Conservation (phyloP, 148 eudicot genomes). For the Fagopyrum tataricum region DNA sequence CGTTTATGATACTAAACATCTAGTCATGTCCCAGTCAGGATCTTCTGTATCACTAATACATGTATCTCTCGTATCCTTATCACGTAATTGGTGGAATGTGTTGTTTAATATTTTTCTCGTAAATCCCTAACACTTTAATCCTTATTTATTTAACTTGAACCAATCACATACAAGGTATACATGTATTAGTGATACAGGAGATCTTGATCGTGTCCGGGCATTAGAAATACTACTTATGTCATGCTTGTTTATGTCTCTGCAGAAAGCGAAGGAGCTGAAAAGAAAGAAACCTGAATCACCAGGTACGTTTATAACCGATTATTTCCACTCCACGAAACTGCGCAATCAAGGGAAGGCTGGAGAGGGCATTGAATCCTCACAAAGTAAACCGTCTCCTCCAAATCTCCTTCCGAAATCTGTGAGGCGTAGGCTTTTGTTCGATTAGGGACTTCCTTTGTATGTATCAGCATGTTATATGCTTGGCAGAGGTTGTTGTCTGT, state of each 20-base stretch:
- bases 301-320: slow-evolving; percentile 51
- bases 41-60: too few species aligned
- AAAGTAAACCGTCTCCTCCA: slow-evolving; percentile 31
- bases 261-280: slow-evolving; percentile 58
- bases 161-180: too few species aligned
- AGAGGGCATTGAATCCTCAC: slow-evolving; percentile 25
- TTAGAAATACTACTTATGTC: neutral
- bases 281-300: slow-evolving; percentile 34
- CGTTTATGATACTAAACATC: neutral
- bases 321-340: slow-evolving; percentile 59
- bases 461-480: neutral
- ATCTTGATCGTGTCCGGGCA: too few species aligned
- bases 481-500: neutral
- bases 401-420: slow-evolving; percentile 60
- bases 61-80: too few species aligned
- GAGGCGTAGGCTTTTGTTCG: slow-evolving; percentile 69
- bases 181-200: too few species aligned
- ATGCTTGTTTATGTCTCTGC: slow-evolving; percentile 6
- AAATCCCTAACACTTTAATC: too few species aligned
- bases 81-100: too few species aligned
- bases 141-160: too few species aligned
- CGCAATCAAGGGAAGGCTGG: slow-evolving; percentile 21
- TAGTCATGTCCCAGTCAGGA: too few species aligned
- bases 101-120: too few species aligned
- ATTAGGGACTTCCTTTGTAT: neutral